These are phyloP conservation scores for Debaryomyces udenii DNA, from an alignment of 1,139 yeast genomes.

Conservation along the genomic window DNA sequence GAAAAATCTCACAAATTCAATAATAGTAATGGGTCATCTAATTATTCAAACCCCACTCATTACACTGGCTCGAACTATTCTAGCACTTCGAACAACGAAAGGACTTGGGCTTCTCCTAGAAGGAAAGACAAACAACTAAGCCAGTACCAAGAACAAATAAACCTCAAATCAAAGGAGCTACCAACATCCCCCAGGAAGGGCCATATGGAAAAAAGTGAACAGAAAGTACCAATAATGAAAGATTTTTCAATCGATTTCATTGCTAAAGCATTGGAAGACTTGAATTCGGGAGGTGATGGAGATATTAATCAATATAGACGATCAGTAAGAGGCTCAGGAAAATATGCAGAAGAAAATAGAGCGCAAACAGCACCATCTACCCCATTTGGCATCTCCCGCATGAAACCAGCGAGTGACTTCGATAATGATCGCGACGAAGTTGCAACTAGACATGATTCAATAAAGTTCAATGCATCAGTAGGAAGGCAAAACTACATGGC, in stretches of 20 bases:
- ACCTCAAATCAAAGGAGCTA: slow-evolving; percentile 38
- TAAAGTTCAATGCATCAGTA: slow-evolving; percentile 26
- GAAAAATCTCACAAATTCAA: slow-evolving; percentile 20
- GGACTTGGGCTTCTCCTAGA: slow-evolving; percentile 61
- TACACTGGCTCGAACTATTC: slow-evolving; percentile 40
- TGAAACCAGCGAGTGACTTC: slow-evolving; percentile 29
- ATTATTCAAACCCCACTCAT: slow-evolving; percentile 54
- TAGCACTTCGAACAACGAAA: slow-evolving; percentile 24
- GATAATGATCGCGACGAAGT: slow-evolving; percentile 42
- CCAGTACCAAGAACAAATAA: slow-evolving; percentile 46
- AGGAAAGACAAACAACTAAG: slow-evolving; percentile 38
- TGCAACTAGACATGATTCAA: slow-evolving; percentile 44
- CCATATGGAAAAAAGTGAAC: slow-evolving; percentile 4
- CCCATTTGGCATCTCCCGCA: slow-evolving; percentile 20
- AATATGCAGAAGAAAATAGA: slow-evolving; percentile 14
- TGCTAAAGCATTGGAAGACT: slow-evolving; percentile 65
- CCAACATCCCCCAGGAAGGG: slow-evolving; percentile 17
- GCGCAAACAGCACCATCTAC: slow-evolving; percentile 23
- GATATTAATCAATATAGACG: slow-evolving; percentile 49
- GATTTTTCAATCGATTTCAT: slow-evolving; percentile 53
- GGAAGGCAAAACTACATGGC: neutral
- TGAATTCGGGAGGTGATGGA: slow-evolving; percentile 67
- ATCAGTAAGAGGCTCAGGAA: slow-evolving; percentile 34
- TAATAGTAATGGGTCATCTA: slow-evolving; percentile 38
- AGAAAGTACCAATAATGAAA: slow-evolving; percentile 39